A percentile compares a stretch with the other conserved stretches of the same genome.
Evolutionary conservation across 352 stramenopile species (phyloP).

Genomic region (Thraustochytrium sp.): DNA sequence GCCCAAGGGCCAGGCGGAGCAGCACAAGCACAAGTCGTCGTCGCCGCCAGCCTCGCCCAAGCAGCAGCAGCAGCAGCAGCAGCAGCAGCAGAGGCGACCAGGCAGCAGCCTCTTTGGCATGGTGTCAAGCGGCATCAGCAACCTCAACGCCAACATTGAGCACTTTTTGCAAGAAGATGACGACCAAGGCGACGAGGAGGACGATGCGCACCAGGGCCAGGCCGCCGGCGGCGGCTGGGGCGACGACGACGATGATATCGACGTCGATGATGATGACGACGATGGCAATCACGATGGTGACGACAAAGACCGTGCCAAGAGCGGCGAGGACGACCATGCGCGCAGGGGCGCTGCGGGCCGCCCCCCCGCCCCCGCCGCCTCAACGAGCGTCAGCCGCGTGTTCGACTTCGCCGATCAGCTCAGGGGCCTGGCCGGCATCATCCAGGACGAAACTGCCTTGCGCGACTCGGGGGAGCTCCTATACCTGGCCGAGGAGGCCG

Average conservation of each 20-base stretch:
- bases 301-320: not conserved
- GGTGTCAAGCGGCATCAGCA: not conserved
- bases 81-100: no score
- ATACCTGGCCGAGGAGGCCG: not conserved
- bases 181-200: not conserved
- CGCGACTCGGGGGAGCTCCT: not conserved
- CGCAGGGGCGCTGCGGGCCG: not conserved
- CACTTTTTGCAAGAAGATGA: not conserved
- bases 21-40: no score
- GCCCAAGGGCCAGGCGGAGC: not conserved
- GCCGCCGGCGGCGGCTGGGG: not conserved
- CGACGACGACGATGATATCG: not conserved
- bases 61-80: not conserved
- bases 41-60: no score
- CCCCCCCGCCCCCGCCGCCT: no score
- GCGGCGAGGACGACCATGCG: not conserved
- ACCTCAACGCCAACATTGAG: not conserved
- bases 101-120: not conserved
- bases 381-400: not conserved
- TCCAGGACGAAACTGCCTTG: not conserved
- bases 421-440: not conserved
- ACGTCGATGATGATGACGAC: not conserved
- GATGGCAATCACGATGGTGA: not conserved
- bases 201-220: not conserved
- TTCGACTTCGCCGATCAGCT: slow-evolving; percentile 26